Evolutionary conservation across 345 rosid genomes (phyloP).

Genomic region (Atalantia buxifolia): DNA sequence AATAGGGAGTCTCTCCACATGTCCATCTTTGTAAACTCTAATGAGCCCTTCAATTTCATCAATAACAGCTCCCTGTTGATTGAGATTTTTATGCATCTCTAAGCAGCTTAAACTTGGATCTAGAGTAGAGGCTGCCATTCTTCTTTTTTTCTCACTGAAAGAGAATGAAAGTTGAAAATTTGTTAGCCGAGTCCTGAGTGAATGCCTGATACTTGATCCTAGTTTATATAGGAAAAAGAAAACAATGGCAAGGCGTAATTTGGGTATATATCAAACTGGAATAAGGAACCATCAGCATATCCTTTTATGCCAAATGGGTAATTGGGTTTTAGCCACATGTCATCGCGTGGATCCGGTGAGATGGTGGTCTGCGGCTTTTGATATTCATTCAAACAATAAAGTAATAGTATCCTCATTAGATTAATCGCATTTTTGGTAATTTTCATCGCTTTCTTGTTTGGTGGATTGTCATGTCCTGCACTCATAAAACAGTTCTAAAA

Average conservation of each 20-base stretch:
- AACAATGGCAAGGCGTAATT: neutral
- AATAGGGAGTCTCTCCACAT: constrained; percentile 51
- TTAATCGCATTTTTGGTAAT: neutral
- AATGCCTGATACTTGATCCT: neutral
- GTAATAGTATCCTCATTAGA: neutral
- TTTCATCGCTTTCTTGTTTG: neutral
- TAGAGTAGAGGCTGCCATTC: constrained; percentile 30
- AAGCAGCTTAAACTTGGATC: constrained; percentile 22
- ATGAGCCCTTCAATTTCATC: constrained; percentile 67
- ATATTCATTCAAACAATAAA: neutral
- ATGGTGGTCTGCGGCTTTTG: neutral
- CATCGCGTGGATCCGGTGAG: constrained; percentile 15
- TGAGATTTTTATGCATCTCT: constrained; percentile 13
- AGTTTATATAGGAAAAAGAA: constrained; percentile 4
- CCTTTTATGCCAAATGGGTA: constrained; percentile 18
- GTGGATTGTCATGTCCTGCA: neutral
- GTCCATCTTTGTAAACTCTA: constrained; percentile 62
- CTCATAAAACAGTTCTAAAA: neutral
- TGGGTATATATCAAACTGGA: neutral
- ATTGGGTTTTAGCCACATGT: constrained; percentile 23
- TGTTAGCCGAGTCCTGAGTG: neutral
- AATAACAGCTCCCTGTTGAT: constrained; percentile 36
- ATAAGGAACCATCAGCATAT: neutral
- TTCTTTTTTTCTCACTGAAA: neutral
- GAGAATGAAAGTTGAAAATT: neutral